Percentiles rank a stretch among this genome's conserved stretches.
Conservation (phyloP, 2,329 filamentous ascomycete species). For the Fusarium kyushuense region DNA sequence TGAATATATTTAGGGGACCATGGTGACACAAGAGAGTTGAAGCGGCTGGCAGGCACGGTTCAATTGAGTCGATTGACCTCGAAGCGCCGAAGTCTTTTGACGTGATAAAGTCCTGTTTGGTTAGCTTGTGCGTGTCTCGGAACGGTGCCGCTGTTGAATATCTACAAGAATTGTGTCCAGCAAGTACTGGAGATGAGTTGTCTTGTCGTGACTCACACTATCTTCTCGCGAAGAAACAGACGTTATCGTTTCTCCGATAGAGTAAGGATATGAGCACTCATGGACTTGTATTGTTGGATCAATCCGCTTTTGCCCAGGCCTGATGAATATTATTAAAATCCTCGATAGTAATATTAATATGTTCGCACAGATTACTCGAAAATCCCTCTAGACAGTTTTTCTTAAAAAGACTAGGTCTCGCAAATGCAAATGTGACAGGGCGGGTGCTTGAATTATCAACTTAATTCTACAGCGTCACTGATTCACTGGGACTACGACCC, state of each 20-base stretch:
- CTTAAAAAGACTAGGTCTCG: too few species aligned
- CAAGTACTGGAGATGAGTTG: background rate
- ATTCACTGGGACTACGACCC: background rate
- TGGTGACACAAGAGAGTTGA: background rate
- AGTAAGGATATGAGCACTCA: background rate
- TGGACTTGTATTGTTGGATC: too few species aligned
- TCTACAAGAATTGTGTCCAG: background rate
- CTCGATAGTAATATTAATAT: too few species aligned
- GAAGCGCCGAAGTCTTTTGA: background rate
- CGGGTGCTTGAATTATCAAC: too few species aligned
- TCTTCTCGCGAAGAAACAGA: background rate
- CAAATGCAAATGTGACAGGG: too few species aligned
- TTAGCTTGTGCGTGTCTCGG: background rate
- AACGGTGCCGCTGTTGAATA: background rate
- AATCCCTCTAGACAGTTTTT: too few species aligned
- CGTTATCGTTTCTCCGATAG: background rate
- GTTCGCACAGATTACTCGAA: too few species aligned
- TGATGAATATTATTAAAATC: too few species aligned
- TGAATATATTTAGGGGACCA: background rate
- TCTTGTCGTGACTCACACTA: background rate
- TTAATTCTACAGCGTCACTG: background rate
- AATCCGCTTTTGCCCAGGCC: too few species aligned
- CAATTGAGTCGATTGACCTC: background rate
- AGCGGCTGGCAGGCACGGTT: background rate
- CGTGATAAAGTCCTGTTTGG: background rate